Evolutionary conservation across 2,329 filamentous ascomycete species (phyloP), one percentile per base, ranked within the genome.

Genomic region (Colletotrichum karsti): DNA sequence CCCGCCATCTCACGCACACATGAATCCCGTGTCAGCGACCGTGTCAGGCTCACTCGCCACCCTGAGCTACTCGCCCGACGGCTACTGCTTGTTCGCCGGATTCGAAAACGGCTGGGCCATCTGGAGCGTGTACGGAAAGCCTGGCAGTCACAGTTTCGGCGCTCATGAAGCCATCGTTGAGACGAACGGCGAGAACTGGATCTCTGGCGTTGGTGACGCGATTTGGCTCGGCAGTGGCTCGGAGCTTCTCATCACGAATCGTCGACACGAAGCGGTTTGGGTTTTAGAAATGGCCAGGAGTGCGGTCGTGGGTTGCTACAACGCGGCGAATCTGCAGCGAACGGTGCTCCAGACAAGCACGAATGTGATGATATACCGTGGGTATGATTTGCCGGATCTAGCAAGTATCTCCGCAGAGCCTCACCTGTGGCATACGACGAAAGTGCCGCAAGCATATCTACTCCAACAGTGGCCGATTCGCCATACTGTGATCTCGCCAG

Each of bases 121-220:
- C 51, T 99, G 95, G 95, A 98, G 95, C 77, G 96, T 98, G 39
- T 99, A 97, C 79, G 96, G 96, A 35, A 98, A 97, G 78, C 87
- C 92, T 3, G 91, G 94, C 13, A 94, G 92, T 62, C 93, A 90
- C 73, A 97, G 93, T 76, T 98, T 98, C 77, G 85, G 87, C 7
- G 85, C 88, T 12, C 93, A 97, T 73, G 83, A 84, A 26, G 80
- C 82, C 2, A 83, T 94, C 39, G 89, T 91, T 3, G 81, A 86
- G 54, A 81, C 82, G 7, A 95, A 96, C 74, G 87, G 87, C 28
- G 95, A 99, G 76, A 87, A 88, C 48, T 98, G 95, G 94, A 84
- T 98, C n/a, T 85, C 87, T 6, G 93, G 95, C 4, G 85, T 97
- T 24, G 86, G 84, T 20, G 90, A 92, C 72, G 94, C 92, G 4